Base-by-base conservation (phyloP, 139 green algal genomes). In the Coccomyxa sp. region DNA sequence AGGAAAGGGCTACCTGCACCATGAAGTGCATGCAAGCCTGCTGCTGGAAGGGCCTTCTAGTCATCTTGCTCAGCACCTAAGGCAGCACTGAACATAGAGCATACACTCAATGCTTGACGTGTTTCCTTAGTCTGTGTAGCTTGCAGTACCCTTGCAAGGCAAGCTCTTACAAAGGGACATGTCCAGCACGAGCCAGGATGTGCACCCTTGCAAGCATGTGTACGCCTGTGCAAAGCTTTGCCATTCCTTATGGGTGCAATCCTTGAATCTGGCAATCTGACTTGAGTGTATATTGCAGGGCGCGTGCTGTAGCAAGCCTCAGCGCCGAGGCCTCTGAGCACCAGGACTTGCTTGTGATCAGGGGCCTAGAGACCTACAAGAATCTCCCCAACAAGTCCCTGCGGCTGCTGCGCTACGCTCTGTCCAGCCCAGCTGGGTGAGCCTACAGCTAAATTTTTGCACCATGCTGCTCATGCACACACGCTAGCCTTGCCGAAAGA, bases 331-430 rank as follows among this genome's bases (percentile, higher is more conserved):
- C 74, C 36, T 10, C 33, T 33, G 0, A 18, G 5, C 44, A 89
- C 76, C 41, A 79, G 24, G 86, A 90, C 70, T 81, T 75, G 22
- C 72, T 92, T 16, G 76, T 93, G 16, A 39, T 92, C 58, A 83
- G 80, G 1, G 88, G 86, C 5, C 12, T 74, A 9, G 88, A 93
- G 37, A 39, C 33, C 0, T 93, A 93, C 72, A 74, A 41, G 16
- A 83, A 85, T 18, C 86, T 93, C 36, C 88, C 89, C 1, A 82
- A 78, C 70, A 93, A 93, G 75, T 90, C 89, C 34, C 76, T 93
- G 55, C 78, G 77, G 27, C 79, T 90, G 68, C 76, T 92, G 39
- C 68, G 69, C 27, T 86, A 88, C 68, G 85, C 76, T 8, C 71
- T 91, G 4, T 76, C 74, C 14, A 70, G 79, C 64, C 29, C 68